Evolutionary conservation across 768 basidiomycete species (phyloP), one percentile per base, ranked within the genome.

Genomic region (Trametes gibbosa): DNA sequence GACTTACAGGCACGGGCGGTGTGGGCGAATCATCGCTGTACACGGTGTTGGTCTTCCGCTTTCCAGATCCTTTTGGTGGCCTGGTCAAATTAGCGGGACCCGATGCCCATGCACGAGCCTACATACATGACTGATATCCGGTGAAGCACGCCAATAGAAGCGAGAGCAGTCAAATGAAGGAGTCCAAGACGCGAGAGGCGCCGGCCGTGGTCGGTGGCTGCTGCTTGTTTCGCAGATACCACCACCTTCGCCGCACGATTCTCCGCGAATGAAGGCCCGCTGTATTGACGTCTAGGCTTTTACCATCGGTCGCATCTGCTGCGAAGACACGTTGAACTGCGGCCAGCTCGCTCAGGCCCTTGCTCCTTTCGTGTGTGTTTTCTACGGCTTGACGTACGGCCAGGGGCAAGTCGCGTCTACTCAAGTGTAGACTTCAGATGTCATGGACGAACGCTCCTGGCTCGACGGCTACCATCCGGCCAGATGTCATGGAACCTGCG

Each of bases 1-100:
- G 14, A 56, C 70, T 8, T 52, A 70, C 72, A 13, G 69, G 70
- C 2, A 70, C 69, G 29, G 71, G 70, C 27, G 71, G 71, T 2
- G 67, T 72, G 0, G 69, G 70, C 1, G 72, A 69, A 47, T 70
- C 72, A 42, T 72, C 72, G 19, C 67, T 62, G 50, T 65, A 67
- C 17, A 67, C 55, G 9, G 65, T 64, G 23, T 58, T 65, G 29
- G 57, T 54, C 37, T 65, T 68, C 52, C 72, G 68, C 61, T 72
- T 74, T 37, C 68, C 65, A 9, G 66, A 67, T 8, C 72, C 72
- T 48, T 73, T 73, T 0, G 73, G 73, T 51, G 73, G 73, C 73
- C 73, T 74, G 34, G 1, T 19, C 19, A 9, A 2, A 48, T 58
- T 17, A 54, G 19, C 8, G 7, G 43, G 21, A 10, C 7, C 19